Conservation (phyloP, 2,329 filamentous ascomycete genomes). For the Aureobasidium vineae region DNA sequence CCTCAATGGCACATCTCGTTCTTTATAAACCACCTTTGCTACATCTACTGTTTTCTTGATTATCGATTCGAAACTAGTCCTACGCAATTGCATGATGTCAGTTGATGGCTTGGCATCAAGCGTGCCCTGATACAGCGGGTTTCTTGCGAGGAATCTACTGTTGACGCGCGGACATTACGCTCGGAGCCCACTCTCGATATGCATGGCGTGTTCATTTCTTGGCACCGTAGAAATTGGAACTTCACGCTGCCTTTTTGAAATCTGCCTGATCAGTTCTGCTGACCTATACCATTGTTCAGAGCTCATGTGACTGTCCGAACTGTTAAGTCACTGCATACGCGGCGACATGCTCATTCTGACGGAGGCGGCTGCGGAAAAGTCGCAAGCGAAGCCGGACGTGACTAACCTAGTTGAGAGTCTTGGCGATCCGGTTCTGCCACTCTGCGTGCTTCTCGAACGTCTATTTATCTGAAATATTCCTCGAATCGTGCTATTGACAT, state of each 20-base stretch:
- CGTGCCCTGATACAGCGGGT: background rate
- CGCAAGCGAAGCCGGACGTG: background rate
- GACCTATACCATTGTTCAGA: background rate
- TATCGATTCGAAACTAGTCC: background rate
- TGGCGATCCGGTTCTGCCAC: too few species aligned
- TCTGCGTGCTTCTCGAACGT: too few species aligned
- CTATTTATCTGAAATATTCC: too few species aligned
- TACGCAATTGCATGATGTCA: slow-evolving; percentile 14
- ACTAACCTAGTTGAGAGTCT: background rate
- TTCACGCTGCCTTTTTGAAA: background rate
- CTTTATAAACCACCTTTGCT: background rate
- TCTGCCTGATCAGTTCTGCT: background rate
- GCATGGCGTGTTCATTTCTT: background rate
- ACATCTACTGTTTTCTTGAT: background rate
- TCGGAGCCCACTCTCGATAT: background rate
- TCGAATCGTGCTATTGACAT: too few species aligned
- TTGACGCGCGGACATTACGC: slow-evolving; percentile 1
- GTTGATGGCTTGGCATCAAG: background rate
- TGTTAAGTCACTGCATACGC: background rate
- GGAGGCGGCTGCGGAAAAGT: background rate
- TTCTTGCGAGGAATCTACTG: background rate
- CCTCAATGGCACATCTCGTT: background rate
- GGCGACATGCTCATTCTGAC: background rate
- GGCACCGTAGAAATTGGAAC: background rate
- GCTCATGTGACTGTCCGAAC: background rate